These are phyloP conservation scores for Leishmania guyanensis DNA, from an alignment of 208 protist genomes.

Conservation along the genomic window DNA sequence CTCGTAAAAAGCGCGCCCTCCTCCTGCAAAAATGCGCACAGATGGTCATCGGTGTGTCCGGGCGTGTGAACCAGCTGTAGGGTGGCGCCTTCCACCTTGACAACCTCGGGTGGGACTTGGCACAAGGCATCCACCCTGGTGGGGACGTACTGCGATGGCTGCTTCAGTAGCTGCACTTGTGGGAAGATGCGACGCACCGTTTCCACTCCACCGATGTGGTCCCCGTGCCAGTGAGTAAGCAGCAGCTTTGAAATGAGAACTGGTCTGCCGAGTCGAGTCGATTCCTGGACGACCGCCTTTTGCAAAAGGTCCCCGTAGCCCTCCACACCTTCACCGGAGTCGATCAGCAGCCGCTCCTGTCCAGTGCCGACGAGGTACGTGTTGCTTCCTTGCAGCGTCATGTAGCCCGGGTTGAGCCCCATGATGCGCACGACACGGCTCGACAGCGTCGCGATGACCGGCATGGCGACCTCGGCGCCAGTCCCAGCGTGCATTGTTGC, in stretches of 20 bases:
- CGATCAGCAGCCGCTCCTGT: slow-evolving; percentile 47
- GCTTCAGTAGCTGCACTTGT: slow-evolving; percentile 52
- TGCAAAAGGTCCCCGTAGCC: slow-evolving; percentile 44
- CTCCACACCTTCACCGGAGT: slow-evolving; percentile 57
- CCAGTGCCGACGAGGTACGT: slow-evolving; percentile 74
- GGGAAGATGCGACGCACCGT: slow-evolving; percentile 44
- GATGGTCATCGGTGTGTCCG: slow-evolving; percentile 74
- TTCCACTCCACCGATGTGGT: slow-evolving; percentile 67
- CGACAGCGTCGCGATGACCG: slow-evolving; percentile 38
- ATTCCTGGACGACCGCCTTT: slow-evolving; percentile 29
- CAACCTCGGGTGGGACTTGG: slow-evolving; percentile 24
- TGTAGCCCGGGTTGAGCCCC: slow-evolving; percentile 66
- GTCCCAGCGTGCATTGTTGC: slow-evolving; percentile 2
- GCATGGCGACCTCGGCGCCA: slow-evolving; percentile 23
- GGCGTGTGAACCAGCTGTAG: slow-evolving; percentile 52
- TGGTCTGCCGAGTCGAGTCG: slow-evolving; percentile 30
- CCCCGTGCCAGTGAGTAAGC: slow-evolving; percentile 72
- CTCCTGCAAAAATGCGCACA: slow-evolving; percentile 55
- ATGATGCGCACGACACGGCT: slow-evolving; percentile 58
- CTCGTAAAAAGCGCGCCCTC: slow-evolving; percentile 62
- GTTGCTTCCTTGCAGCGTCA: slow-evolving; percentile 79
- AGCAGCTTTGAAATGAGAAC: slow-evolving; percentile 55
- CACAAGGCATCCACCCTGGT: slow-evolving; percentile 34
- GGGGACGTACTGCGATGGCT: slow-evolving; percentile 30
- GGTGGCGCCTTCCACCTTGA: slow-evolving; percentile 53